Evolutionary conservation across 75 land plant species (phyloP).

Genomic region (Picea sitchensis): DNA sequence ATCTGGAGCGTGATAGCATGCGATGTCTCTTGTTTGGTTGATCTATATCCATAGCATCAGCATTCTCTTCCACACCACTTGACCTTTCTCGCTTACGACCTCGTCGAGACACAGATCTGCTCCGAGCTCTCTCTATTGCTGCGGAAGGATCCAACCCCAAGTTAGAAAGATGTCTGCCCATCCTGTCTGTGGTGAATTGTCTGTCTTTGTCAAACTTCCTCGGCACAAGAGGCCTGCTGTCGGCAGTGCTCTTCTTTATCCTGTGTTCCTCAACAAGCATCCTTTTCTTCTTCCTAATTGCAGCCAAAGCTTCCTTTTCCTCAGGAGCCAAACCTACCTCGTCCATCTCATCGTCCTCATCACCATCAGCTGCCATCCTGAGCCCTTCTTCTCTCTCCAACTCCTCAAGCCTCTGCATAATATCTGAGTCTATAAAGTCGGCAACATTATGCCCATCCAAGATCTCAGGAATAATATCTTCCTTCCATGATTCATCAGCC

Average conservation of each 20-base stretch:
- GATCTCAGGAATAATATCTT: conserved; percentile 89
- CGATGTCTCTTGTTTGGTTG: conserved; percentile 58
- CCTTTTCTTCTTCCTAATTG: conserved; percentile 78
- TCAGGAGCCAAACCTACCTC: conserved; percentile 60
- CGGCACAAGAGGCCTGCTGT: conserved; percentile 80
- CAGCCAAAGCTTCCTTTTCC: conserved; percentile 68
- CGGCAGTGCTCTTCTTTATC: conserved; percentile 88
- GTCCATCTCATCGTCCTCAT: conserved; percentile 80
- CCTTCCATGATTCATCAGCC: conserved; percentile 81
- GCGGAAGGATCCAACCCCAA: conserved; percentile 81
- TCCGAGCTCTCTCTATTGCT: conserved; percentile 68
- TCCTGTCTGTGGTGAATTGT: conserved; percentile 57
- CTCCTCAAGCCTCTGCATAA: conserved; percentile 77
- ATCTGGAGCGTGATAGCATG: conserved; percentile 49
- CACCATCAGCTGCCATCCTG: conserved; percentile 44
- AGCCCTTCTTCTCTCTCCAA: conserved; percentile 80
- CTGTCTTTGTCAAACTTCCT: conserved; percentile 82
- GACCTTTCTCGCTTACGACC: conserved; percentile 89
- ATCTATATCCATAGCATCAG: conserved; percentile 65
- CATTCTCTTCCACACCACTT: conserved; percentile 27
- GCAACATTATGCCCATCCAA: conserved; percentile 88
- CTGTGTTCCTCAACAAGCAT: conserved; percentile 79
- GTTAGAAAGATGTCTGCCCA: conserved; percentile 76
- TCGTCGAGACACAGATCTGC: conserved; percentile 56
- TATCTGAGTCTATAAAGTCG: conserved; percentile 88